These are phyloP conservation scores for Sporothrix curviconia DNA, from an alignment of 2,329 filamentous ascomycete species.

Conservation along the genomic window DNA sequence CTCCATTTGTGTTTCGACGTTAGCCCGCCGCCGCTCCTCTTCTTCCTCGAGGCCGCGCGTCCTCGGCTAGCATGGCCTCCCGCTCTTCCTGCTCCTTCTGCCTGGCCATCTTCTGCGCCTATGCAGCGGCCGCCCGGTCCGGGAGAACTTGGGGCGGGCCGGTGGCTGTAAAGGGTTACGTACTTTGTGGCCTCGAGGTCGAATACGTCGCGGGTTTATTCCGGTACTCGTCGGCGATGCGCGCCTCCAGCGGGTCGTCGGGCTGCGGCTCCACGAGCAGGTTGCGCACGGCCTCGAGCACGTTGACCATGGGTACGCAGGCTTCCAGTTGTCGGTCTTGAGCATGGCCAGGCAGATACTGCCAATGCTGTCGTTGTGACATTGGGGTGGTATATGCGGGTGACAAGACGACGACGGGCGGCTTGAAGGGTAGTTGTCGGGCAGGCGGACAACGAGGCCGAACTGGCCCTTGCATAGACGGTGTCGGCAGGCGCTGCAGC, in stretches of 20 bases:
- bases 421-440: slow-evolving; percentile 86
- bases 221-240: slow-evolving; percentile 79
- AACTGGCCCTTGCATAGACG: slow-evolving; percentile 62
- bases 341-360: slow-evolving; percentile 81
- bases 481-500: slow-evolving; percentile 37
- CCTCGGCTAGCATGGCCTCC: no score
- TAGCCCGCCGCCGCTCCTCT: no score
- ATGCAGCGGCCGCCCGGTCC: no score
- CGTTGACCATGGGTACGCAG: slow-evolving; percentile 68
- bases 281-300: slow-evolving; percentile 69
- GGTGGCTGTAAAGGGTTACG: no score
- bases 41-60: no score
- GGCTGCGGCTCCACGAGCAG: slow-evolving; percentile 76
- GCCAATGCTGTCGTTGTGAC: slow-evolving; percentile 81
- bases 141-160: no score
- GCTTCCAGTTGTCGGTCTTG: slow-evolving; percentile 87
- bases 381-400: slow-evolving; percentile 94
- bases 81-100: no score
- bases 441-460: slow-evolving; percentile 65
- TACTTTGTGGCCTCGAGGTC: slow-evolving; percentile 69
- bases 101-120: no score
- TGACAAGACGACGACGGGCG: slow-evolving; percentile 69
- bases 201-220: slow-evolving; percentile 59
- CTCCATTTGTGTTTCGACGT: no score
- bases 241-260: slow-evolving; percentile 80